These are phyloP conservation scores for Lolium perenne DNA, from an alignment of 176 grass and related monocot genomes.

Conservation along the genomic window DNA sequence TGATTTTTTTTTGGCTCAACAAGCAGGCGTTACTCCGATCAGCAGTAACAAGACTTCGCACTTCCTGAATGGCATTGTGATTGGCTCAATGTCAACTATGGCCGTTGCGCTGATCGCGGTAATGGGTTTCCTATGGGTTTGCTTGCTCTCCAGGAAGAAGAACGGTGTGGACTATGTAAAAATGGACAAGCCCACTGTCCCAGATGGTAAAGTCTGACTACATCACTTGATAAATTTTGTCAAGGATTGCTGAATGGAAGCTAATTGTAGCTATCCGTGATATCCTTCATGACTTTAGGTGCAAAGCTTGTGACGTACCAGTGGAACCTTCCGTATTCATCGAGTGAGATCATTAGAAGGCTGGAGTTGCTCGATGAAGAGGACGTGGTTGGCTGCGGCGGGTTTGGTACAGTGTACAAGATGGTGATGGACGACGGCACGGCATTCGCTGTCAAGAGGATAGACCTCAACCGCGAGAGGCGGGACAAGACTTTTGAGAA, in stretches of 20 bases:
- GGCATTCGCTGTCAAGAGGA: slow-evolving; percentile 87
- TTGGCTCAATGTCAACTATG: slow-evolving; percentile 94
- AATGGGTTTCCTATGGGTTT: slow-evolving; percentile 86
- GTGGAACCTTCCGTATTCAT: slow-evolving; percentile 89
- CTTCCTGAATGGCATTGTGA: slow-evolving; percentile 91
- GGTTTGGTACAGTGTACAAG: slow-evolving; percentile 94
- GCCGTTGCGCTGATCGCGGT: slow-evolving; percentile 73
- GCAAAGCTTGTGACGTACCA: slow-evolving; percentile 95
- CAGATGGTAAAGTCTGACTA: slow-evolving; percentile 49
- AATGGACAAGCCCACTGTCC: slow-evolving; percentile 71
- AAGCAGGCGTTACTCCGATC: slow-evolving; percentile 67
- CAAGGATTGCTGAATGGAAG: neutral
- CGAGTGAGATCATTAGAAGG: slow-evolving; percentile 86
- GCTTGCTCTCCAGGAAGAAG: slow-evolving; percentile 88
- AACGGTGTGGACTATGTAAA: slow-evolving; percentile 70
- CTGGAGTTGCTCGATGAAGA: slow-evolving; percentile 88
- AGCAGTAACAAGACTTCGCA: slow-evolving; percentile 66
- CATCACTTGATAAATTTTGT: neutral
- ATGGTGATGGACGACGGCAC: slow-evolving; percentile 90
- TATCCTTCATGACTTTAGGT: slow-evolving; percentile 45
- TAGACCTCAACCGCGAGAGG: slow-evolving; percentile 59
- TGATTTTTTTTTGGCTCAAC: neutral
- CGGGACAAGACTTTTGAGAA: slow-evolving; percentile 76
- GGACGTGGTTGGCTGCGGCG: slow-evolving; percentile 81
- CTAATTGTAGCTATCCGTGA: neutral